These are phyloP conservation scores for Pythium coloratum DNA, from an alignment of 352 stramenopile species.

Conservation along the genomic window DNA sequence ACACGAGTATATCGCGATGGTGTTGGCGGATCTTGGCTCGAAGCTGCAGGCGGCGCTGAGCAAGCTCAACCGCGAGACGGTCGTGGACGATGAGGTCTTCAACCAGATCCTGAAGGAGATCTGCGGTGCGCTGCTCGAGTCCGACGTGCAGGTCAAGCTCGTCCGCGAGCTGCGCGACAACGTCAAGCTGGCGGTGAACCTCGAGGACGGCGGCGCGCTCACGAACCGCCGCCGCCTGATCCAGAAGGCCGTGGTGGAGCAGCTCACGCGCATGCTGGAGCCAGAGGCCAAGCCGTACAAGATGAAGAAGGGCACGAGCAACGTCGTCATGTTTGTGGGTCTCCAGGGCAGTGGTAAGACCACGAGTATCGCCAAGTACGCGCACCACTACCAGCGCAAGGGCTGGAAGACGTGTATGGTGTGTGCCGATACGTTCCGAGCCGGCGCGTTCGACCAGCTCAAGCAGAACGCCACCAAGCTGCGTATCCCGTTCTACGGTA, in stretches of 20 bases:
- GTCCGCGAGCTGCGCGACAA: conserved; percentile 89
- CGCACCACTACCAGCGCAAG: conserved; percentile 97
- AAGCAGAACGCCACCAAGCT: conserved; percentile 99
- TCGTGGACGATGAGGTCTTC: conserved; percentile 90
- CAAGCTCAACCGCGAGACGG: conserved; percentile 86
- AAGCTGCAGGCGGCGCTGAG: conserved; percentile 86
- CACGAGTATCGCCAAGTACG: conserved; percentile 99
- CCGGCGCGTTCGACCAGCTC: conserved; percentile 98
- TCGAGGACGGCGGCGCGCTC: conserved; percentile 75
- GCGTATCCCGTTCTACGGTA: conserved; percentile 98
- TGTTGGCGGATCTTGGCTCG: conserved; percentile 86
- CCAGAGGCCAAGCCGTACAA: conserved; percentile 86
- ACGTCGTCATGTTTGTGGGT: conserved; percentile 94
- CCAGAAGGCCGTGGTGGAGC: conserved; percentile 90
- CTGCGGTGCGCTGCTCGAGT: conserved; percentile 86
- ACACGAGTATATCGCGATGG: conserved; percentile 48
- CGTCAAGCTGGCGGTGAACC: conserved; percentile 85
- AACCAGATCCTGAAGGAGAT: conserved; percentile 92
- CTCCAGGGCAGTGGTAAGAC: conserved; percentile 98
- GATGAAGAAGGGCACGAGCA: conserved; percentile 90
- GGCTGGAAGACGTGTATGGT: conserved; percentile 99
- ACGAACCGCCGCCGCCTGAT: conserved; percentile 88
- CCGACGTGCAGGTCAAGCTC: conserved; percentile 89
- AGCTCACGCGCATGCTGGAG: conserved; percentile 89
- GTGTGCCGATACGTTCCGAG: conserved; percentile 98